These are phyloP conservation scores for Acacia pycnantha DNA, from an alignment of 331 rosid species.

Conservation along the genomic window DNA sequence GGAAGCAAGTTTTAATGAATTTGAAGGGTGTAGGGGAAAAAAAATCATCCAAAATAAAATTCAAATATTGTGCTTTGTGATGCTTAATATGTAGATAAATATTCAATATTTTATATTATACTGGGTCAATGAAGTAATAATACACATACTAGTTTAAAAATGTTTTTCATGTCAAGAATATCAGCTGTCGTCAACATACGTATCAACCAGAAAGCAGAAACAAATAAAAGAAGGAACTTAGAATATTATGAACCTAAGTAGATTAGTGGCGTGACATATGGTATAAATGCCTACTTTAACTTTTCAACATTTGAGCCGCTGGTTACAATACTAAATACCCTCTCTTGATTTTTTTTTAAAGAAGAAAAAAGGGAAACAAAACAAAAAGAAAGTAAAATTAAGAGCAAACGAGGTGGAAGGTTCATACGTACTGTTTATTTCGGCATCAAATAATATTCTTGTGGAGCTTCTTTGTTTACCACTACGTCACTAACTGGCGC, in stretches of 20 bases:
- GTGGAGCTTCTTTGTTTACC: constrained; percentile 26
- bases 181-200: background rate
- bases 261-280: background rate
- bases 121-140: background rate
- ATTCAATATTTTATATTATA: background rate
- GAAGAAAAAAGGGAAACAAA: background rate
- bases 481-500: constrained; percentile 10
- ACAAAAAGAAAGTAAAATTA: constrained; percentile 10
- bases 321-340: background rate
- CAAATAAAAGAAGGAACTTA: background rate
- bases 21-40: background rate
- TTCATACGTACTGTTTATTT: constrained; percentile 20
- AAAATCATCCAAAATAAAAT: background rate
- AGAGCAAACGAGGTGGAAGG: constrained; percentile 22
- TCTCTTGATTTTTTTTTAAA: background rate
- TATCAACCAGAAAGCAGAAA: background rate
- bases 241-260: background rate
- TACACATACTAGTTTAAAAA: background rate
- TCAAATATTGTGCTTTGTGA: background rate
- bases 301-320: background rate
- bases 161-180: background rate
- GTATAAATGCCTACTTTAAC: background rate
- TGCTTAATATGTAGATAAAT: background rate
- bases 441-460: constrained; percentile 64
- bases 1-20: background rate